Conservation (phyloP, 192 early-diverging fungal species). For the Geranomyces variabilis region DNA sequence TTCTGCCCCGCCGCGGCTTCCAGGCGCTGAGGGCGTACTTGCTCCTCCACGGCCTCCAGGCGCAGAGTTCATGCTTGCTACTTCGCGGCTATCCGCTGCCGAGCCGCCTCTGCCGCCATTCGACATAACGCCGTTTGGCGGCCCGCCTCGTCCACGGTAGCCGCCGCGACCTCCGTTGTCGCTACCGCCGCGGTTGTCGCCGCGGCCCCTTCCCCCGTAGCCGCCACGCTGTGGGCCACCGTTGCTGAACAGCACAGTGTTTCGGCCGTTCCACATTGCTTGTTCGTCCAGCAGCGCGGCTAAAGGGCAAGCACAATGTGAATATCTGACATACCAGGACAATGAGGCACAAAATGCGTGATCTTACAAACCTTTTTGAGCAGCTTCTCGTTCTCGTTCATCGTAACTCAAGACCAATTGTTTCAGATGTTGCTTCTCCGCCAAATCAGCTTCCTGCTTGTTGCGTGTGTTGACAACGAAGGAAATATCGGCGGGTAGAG, state of each 20-base stretch:
- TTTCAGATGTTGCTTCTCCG: conserved; percentile 90
- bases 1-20: too few relatives aligned
- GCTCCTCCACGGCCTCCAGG: too few relatives aligned
- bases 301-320: neutral
- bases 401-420: conserved; percentile 90
- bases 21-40: too few relatives aligned
- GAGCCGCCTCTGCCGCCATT: too few relatives aligned
- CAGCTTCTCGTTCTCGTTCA: conserved; percentile 63
- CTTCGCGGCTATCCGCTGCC: too few relatives aligned
- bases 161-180: too few relatives aligned
- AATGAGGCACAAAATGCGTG: neutral
- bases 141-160: too few relatives aligned
- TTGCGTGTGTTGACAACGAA: conserved; percentile 80
- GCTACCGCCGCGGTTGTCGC: too few relatives aligned
- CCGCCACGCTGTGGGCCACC: conserved; percentile 3
- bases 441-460: conserved; percentile 85
- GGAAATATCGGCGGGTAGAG: conserved; percentile 76
- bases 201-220: too few relatives aligned
- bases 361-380: neutral
- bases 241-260: conserved; percentile 1
- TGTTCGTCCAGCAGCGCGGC: neutral
- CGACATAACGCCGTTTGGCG: too few relatives aligned
- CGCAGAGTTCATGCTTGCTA: too few relatives aligned
- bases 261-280: neutral
- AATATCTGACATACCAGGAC: neutral